Base-by-base conservation (phyloP, 129 eudicot genomes). In the Helianthus annuus region DNA sequence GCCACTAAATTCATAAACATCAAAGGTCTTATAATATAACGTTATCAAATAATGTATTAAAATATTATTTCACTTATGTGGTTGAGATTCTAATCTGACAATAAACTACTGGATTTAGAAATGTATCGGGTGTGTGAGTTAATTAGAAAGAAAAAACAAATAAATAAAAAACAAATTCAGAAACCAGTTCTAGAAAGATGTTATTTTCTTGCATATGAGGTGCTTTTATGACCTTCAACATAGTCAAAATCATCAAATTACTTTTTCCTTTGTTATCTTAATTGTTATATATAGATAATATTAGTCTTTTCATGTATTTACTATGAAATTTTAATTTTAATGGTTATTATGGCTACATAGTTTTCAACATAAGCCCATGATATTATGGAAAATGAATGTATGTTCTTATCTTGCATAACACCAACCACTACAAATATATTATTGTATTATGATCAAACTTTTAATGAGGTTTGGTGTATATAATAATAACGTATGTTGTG, bases 141-240 rank as follows among this genome's bases (percentile, higher is more conserved):
- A 40, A 40, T 6, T 5, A 40, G 1, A 40, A 40, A 32, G 32
- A 32, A 27, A 1, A 27, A 27, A 38, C 7, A 6, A 38, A 38
- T 4, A 38, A 39, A 39, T 5, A 39, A 4, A 7, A 7, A 39
- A 39, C 6, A 19, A 10, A 55, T 19, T 55, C 61, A 55, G 1
- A 29, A 55, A 55, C 61, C 32, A 8, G 3, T 34, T 69, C 64
- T 69, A 54, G 63, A 69, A 52, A 32, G 63, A n/a, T 52, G 34
- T 19, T 19, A 19, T 19, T 19, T 19, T 19, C 22, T 19, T 19
- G 15, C 16, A 16, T 15, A 32, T 53, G 13, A 52, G 74, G 49
- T 24, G 48, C 64, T 16, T 69, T 52, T 69, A 52, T 69, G 74
- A 69, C 64, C 42, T 2, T 53, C 40, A 36, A 42, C 38, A 16